Evolutionary conservation across 2,329 filamentous ascomycete species (phyloP).

Genomic region (Ascochyta pisi): DNA sequence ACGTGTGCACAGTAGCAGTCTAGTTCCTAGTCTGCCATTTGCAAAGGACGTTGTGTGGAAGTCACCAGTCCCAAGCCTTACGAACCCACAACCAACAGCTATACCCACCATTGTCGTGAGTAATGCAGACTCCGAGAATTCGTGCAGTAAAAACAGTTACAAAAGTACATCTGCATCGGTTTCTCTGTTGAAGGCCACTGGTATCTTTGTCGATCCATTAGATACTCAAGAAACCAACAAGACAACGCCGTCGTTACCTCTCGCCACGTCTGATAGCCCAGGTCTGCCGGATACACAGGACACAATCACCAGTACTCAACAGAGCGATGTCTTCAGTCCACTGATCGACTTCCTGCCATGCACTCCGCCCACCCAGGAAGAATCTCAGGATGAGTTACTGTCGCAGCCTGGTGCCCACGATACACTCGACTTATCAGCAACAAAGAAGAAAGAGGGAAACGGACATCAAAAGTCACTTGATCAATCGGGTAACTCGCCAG

Average conservation of each 20-base stretch:
- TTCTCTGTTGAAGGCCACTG: not conserved
- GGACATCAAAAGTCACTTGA: too few relatives aligned
- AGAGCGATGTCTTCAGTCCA: slow-evolving; percentile 6
- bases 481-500: not conserved
- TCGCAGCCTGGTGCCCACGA: too few relatives aligned
- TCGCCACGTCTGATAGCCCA: not conserved
- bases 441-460: not conserved
- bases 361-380: slow-evolving; percentile 2
- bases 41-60: not conserved
- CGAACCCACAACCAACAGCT: not conserved
- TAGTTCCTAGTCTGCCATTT: not conserved
- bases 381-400: not conserved
- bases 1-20: too few relatives aligned
- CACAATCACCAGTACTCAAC: slow-evolving; percentile 2
- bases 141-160: not conserved
- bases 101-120: not conserved
- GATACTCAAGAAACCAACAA: not conserved
- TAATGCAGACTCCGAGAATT: not conserved
- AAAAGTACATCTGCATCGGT: not conserved
- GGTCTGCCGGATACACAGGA: not conserved
- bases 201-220: not conserved
- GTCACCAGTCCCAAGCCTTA: not conserved
- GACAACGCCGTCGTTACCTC: not conserved
- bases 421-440: too few relatives aligned
- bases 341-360: not conserved